Conservation (phyloP, 257 asterid species). For the Apocynum venetum region DNA sequence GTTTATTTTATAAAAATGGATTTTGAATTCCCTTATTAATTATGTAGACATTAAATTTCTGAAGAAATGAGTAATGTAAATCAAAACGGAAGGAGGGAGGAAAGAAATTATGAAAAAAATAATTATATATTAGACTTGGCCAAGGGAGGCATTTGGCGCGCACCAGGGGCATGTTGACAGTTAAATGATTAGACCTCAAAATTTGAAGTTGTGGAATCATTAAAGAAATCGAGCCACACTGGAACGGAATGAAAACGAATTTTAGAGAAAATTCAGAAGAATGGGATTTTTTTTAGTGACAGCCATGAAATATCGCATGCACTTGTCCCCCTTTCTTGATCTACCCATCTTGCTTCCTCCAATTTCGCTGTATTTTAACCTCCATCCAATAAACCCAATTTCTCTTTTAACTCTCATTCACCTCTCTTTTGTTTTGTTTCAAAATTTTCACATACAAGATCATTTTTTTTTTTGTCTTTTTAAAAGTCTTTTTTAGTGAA, state of each 20-base stretch:
- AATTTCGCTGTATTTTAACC: slow-evolving; percentile 39
- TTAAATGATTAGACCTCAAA: slow-evolving; percentile 18
- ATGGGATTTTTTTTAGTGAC: slow-evolving; percentile 17
- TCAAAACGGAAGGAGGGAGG: too few species aligned
- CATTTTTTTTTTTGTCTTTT: background rate
- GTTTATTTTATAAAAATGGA: too few species aligned
- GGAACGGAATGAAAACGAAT: background rate
- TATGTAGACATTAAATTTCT: too few species aligned
- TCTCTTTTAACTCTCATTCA: slow-evolving; percentile 5
- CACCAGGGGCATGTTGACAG: slow-evolving; percentile 10
- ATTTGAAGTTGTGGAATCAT: background rate
- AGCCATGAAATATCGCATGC: slow-evolving; percentile 46
- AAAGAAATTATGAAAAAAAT: too few species aligned
- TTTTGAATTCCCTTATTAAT: too few species aligned
- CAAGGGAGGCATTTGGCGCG: slow-evolving; percentile 21
- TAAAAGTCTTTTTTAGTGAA: background rate
- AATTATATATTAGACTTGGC: too few species aligned
- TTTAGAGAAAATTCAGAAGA: background rate
- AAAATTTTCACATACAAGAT: background rate
- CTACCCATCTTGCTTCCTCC: slow-evolving; percentile 43
- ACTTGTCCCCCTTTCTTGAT: slow-evolving; percentile 34
- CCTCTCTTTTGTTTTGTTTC: background rate
- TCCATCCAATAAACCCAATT: slow-evolving; percentile 16
- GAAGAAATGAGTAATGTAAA: too few species aligned
- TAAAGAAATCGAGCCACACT: slow-evolving; percentile 1